These are phyloP conservation scores for Citrus sinensis DNA, from an alignment of 345 rosid species.

Conservation along the genomic window DVS_A1.0 CM039166.1:17825001-17825500, in stretches of 20 bases:
- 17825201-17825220: neutral
- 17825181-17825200: neutral
- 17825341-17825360: no score
- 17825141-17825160: neutral
- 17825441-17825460: no score
- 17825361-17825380: no score
- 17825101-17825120: neutral
- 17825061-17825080: neutral
- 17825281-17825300: slow-evolving; percentile 20
- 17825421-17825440: no score
- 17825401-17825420: no score
- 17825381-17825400: no score
- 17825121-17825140: neutral
- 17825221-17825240: neutral
- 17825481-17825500: no score
- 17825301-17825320: neutral
- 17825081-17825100: neutral
- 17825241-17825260: neutral
- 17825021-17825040: neutral
- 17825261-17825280: slow-evolving; percentile 13
- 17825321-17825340: no score
- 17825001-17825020: neutral
- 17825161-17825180: neutral
- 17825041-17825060: no score
- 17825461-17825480: no score